Evolutionary conservation across 2,329 filamentous ascomycete species (phyloP).

Genomic region (Fonsecaea pedrosoi): DNA sequence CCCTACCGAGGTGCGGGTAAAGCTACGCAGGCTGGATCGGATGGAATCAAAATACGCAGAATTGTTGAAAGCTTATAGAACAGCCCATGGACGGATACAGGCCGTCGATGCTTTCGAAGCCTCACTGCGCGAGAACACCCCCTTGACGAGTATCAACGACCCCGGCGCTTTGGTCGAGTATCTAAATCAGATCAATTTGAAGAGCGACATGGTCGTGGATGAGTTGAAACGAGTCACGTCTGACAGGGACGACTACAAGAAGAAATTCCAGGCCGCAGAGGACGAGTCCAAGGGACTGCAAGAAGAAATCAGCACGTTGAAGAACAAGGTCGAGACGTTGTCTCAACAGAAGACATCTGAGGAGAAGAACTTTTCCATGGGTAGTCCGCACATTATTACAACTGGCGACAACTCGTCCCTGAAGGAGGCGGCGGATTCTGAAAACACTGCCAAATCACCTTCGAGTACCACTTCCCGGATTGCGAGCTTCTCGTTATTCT

Average conservation of each 20-base stretch:
- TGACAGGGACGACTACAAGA: slow-evolving; percentile 81
- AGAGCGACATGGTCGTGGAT: slow-evolving; percentile 90
- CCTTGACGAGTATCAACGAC: slow-evolving; percentile 85
- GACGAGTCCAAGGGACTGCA: slow-evolving; percentile 66
- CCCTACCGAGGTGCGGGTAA: slow-evolving; percentile 74
- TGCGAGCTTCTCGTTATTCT: slow-evolving; percentile 48
- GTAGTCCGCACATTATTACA: not conserved
- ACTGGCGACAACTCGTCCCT: slow-evolving; percentile 8
- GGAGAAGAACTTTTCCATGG: slow-evolving; percentile 11
- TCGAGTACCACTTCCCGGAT: slow-evolving; percentile 47
- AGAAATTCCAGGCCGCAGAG: slow-evolving; percentile 73
- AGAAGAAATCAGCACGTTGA: slow-evolving; percentile 68
- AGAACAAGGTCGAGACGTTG: slow-evolving; percentile 45
- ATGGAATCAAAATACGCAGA: slow-evolving; percentile 88
- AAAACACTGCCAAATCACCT: slow-evolving; percentile 42
- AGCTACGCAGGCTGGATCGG: slow-evolving; percentile 85
- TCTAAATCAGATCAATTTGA: slow-evolving; percentile 81
- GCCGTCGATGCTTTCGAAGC: slow-evolving; percentile 94
- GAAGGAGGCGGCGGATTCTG: slow-evolving; percentile 32
- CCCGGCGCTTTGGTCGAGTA: slow-evolving; percentile 87
- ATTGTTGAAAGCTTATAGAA: slow-evolving; percentile 86
- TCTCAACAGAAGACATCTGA: slow-evolving; percentile 43
- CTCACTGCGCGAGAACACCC: slow-evolving; percentile 88
- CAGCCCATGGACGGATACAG: slow-evolving; percentile 84
- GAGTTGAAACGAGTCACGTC: slow-evolving; percentile 86